Base-by-base conservation (phyloP, 306 rosid genomes). In the Argentina anserina region DNA sequence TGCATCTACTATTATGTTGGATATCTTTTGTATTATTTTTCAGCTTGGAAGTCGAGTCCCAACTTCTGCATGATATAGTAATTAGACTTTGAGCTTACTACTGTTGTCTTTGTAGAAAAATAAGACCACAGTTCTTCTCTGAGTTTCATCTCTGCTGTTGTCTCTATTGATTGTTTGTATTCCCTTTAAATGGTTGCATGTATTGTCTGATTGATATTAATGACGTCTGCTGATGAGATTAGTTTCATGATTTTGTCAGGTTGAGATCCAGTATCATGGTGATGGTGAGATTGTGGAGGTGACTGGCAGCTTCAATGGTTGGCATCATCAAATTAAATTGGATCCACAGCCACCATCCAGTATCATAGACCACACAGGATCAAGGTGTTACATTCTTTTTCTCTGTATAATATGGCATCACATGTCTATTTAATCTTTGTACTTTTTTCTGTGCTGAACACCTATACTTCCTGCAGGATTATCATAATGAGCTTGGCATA, bases 271-370 rank as follows among this genome's bases (percentile, higher is more conserved):
- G 34, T 94, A 85, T 70, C 50, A 56, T 47, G 86, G 96, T 23
- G 90, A 89, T 42, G 98, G 87, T 77, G 90, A 87, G 74, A 79
- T 61, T 67, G 97, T 94, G 73, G 98, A 94, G 86, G 90, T 94
- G 69, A 81, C 96, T 3, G 97, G 98, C 70, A 91, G 97, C 87
- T 94, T 91, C 89, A 89, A 89, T 58, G 97, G 98, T 75, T 94
- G 98, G 98, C 95, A 91, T 82, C 90, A 89, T 53, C 73, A 67
- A 76, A 85, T 94, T 70, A 81, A 75, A 82, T 69, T 94, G 96
- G 98, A 94, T 80, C 89, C 80, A 58, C 84, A 82, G 58, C 83
- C 84, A 75, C 80, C 84, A 55, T 69, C 82, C 72, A 75, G 76
- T 83, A 61, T 52, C 64, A 15, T 40, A 56, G 90, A 85, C 60